Conservation (phyloP, 2,329 filamentous ascomycete genomes). For the Aspergillus novoparasiticus region DNA sequence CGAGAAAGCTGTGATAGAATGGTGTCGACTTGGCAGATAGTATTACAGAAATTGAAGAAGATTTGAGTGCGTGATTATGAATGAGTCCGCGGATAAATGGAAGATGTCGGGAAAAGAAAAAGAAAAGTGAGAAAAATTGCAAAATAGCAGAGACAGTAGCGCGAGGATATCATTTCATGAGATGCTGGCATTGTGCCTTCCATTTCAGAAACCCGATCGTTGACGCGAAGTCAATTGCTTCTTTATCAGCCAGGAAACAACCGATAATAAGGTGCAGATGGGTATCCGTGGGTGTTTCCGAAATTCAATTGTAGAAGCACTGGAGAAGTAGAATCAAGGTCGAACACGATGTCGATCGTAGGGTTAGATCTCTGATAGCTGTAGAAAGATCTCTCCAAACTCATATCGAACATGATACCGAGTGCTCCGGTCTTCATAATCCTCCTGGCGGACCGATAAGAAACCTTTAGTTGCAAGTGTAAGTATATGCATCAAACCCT, state of each 20-base stretch:
- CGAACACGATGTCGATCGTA: neutral
- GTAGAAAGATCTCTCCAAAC: slow-evolving; percentile 35
- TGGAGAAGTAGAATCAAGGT: neutral
- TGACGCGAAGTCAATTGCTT: neutral
- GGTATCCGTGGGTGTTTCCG: neutral
- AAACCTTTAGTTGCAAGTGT: slow-evolving; percentile 67
- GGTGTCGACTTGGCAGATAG: neutral
- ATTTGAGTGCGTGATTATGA: neutral
- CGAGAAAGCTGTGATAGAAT: neutral
- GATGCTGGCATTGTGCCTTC: neutral
- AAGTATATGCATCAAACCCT: slow-evolving; percentile 75
- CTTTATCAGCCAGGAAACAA: neutral
- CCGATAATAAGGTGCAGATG: neutral
- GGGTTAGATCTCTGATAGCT: slow-evolving; percentile 18
- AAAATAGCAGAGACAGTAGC: neutral
- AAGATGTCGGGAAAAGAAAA: neutral
- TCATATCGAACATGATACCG: slow-evolving; percentile 23
- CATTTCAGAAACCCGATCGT: neutral
- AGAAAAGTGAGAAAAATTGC: neutral
- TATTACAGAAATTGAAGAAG: neutral
- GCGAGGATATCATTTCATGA: neutral
- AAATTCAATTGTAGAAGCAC: neutral
- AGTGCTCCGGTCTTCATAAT: slow-evolving; percentile 39
- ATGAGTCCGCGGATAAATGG: neutral
- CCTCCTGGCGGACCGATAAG: slow-evolving; percentile 64